A percentile compares a stretch with the other conserved stretches of the same genome.
phyloP scores from a whole-genome alignment of 805 yeast species.

The Ogataea ramenticola region DNA sequence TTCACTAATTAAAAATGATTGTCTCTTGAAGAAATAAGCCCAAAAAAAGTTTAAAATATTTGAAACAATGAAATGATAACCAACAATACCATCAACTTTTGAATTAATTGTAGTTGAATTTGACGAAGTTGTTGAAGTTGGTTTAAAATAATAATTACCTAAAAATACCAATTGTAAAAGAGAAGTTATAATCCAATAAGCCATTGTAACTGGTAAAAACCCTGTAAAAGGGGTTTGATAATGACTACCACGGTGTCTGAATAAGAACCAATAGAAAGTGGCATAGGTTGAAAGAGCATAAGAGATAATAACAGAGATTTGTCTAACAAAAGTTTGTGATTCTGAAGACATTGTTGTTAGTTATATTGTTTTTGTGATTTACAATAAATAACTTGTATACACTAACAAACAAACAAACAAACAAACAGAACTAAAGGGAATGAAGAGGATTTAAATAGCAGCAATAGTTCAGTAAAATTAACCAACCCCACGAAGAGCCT shows the following conservation, averaged over 20 bases:
- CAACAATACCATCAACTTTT: constrained; percentile 33
- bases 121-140: constrained; percentile 13
- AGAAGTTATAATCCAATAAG: constrained; percentile 53
- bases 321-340: constrained; percentile 1
- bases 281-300: constrained; percentile 51
- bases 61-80: constrained; percentile 57
- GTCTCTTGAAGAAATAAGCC: constrained; percentile 53
- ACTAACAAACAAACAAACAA: too few relatives aligned
- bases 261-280: constrained; percentile 48
- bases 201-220: constrained; percentile 36
- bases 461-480: too few relatives aligned
- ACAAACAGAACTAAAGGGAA: too few relatives aligned
- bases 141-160: constrained; percentile 29
- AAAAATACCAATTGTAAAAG: constrained; percentile 47
- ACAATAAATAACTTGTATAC: background rate
- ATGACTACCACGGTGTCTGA: constrained; percentile 38
- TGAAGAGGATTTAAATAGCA: too few relatives aligned
- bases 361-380: background rate
- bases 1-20: constrained; percentile 54
- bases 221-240: constrained; percentile 68
- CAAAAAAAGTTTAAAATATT: constrained; percentile 56
- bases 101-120: constrained; percentile 14
- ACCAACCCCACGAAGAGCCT: too few relatives aligned
- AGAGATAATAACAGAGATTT: background rate
- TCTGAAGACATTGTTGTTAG: background rate